Conservation (phyloP, 352 stramenopile species). For the Globisporangium nagaii region DNA sequence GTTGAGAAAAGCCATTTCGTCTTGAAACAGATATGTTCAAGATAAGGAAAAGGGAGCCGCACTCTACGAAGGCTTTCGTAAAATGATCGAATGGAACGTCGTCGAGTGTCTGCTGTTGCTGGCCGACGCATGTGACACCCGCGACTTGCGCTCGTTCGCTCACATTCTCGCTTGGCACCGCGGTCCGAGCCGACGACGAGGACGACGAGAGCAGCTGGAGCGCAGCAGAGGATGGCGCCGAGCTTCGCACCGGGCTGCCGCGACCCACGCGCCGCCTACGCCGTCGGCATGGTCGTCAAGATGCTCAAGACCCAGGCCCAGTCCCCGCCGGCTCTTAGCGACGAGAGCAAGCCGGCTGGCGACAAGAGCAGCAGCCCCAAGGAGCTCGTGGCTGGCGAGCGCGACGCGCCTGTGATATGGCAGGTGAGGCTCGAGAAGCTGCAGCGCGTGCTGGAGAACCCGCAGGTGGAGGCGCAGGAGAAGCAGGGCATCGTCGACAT, state of each 20-base stretch:
- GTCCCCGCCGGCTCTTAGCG: neutral
- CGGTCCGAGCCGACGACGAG: too few relatives aligned
- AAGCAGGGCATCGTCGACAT: constrained; percentile 13
- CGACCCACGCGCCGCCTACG: constrained; percentile 27
- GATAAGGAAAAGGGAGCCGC: too few relatives aligned
- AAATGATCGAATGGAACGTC: too few relatives aligned
- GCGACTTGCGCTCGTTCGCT: too few relatives aligned
- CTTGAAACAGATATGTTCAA: too few relatives aligned
- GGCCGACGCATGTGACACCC: too few relatives aligned
- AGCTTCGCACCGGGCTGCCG: constrained; percentile 1
- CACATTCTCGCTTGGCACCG: too few relatives aligned
- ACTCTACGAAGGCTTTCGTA: too few relatives aligned
- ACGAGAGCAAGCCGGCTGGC: neutral
- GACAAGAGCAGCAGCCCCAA: neutral
- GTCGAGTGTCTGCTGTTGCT: too few relatives aligned
- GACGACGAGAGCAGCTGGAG: neutral
- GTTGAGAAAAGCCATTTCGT: too few relatives aligned
- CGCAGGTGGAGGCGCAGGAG: neutral
- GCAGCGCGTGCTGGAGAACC: constrained; percentile 12
- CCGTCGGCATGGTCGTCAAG: constrained; percentile 26
- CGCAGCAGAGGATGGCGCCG: constrained; percentile 7
- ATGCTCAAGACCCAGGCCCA: constrained; percentile 4
- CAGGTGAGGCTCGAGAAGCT: constrained; percentile 9
- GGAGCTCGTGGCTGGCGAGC: neutral
- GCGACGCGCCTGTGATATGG: neutral